These are phyloP conservation scores for Trypanosoma cruzi DNA, from an alignment of 208 protist genomes.

Conservation along the genomic window DNA sequence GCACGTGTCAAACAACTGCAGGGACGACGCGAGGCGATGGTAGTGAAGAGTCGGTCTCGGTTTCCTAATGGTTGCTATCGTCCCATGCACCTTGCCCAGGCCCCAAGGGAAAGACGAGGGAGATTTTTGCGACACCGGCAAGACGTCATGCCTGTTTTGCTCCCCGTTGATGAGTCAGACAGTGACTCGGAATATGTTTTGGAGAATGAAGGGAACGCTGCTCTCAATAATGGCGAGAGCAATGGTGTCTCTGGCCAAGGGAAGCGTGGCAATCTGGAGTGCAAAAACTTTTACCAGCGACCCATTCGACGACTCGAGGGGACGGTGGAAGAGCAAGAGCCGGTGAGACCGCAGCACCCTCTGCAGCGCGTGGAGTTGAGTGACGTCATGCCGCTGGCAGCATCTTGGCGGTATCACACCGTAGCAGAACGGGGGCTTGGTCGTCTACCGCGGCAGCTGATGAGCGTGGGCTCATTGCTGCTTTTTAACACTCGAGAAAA, in stretches of 20 bases:
- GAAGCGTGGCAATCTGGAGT: not conserved
- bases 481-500: constrained; percentile 43
- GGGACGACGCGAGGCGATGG: constrained; percentile 30
- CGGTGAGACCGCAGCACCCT: constrained; percentile 25
- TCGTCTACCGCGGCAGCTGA: constrained; percentile 24
- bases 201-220: not conserved
- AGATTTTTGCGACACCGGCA: not conserved
- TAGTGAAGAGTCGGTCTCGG: constrained; percentile 25
- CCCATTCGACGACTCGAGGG: constrained; percentile 25
- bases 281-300: constrained; percentile 15
- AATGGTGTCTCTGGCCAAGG: not conserved
- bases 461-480: constrained; percentile 35
- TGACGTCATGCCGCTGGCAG: constrained; percentile 22
- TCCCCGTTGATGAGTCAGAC: not conserved
- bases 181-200: constrained; percentile 7
- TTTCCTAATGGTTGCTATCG: constrained; percentile 20
- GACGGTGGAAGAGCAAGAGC: constrained; percentile 14
- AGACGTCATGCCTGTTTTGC: constrained; percentile 14
- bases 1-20: constrained; percentile 29
- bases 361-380: constrained; percentile 11
- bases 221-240: not conserved
- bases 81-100: constrained; percentile 13
- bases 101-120: constrained; percentile 9
- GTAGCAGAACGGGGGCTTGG: constrained; percentile 31
- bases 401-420: constrained; percentile 27